phyloP scores from a whole-genome alignment of 768 basidiomycete genomes.

The Trichaptum fuscoviolaceum region DNA sequence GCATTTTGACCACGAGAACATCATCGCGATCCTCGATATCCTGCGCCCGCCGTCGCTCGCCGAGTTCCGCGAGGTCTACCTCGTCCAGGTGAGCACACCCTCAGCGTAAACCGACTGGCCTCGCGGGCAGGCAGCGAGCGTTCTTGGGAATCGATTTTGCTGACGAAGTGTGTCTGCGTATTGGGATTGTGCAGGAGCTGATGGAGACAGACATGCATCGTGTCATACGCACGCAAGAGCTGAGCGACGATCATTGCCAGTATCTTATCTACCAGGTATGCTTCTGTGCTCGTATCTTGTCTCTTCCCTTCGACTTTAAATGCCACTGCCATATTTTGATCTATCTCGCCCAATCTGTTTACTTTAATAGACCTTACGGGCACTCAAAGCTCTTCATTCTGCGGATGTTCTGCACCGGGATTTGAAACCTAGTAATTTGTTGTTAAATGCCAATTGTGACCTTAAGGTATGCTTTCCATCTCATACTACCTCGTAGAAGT shows the following conservation, averaged over 20 bases:
- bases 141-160: too few relatives aligned
- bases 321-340: not conserved
- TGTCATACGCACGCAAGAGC: constrained; percentile 90
- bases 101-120: not conserved
- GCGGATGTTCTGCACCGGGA: constrained; percentile 95
- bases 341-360: not conserved
- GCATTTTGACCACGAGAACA: constrained; percentile 81
- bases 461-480: constrained; percentile 57
- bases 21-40: constrained; percentile 95
- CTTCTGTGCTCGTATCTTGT: not conserved
- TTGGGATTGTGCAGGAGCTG: constrained; percentile 32
- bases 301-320: not conserved
- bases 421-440: constrained; percentile 92
- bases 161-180: too few relatives aligned
- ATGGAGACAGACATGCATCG: constrained; percentile 95
- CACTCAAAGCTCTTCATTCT: constrained; percentile 90
- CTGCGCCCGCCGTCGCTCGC: constrained; percentile 72
- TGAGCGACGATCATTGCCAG: constrained; percentile 93
- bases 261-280: constrained; percentile 96
- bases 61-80: constrained; percentile 81
- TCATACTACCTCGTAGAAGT: not conserved
- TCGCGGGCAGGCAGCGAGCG: too few relatives aligned
- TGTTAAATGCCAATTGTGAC: constrained; percentile 95
- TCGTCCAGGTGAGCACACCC: constrained; percentile 60
- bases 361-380: constrained; percentile 68